Conservation (phyloP, 108 stramenopile genomes). For the Pseudonitzschia multistriata region DNA sequence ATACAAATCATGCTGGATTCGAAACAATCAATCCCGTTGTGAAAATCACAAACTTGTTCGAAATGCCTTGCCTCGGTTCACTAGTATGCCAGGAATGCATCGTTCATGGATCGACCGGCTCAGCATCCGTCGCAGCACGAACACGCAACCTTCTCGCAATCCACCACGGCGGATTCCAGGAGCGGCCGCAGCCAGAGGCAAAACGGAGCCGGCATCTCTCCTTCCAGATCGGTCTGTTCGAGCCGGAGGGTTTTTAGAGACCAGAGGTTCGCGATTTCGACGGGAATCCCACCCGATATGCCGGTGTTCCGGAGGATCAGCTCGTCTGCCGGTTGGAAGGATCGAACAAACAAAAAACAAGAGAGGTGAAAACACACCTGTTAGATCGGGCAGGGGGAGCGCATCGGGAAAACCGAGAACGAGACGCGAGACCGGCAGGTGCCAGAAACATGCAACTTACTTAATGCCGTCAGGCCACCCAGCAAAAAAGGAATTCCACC, state of each 20-base stretch:
- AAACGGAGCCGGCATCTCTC: neutral
- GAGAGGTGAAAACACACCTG: too few species aligned
- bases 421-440: too few species aligned
- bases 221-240: conserved; percentile 2
- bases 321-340: neutral
- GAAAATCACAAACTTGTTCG: too few species aligned
- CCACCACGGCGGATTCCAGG: neutral
- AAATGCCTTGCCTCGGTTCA: too few species aligned
- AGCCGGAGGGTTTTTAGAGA: neutral
- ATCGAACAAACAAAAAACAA: neutral
- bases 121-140: neutral
- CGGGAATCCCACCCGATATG: conserved; percentile 13
- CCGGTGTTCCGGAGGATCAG: conserved; percentile 12
- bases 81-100: too few species aligned
- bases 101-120: too few species aligned
- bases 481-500: conserved; percentile 6
- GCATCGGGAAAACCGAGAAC: too few species aligned
- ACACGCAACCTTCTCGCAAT: conserved; percentile 9
- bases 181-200: neutral
- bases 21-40: too few species aligned
- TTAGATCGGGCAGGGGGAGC: too few species aligned
- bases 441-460: conserved; percentile 4
- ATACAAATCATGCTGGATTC: too few species aligned
- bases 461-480: neutral
- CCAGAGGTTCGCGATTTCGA: neutral